Conservation (phyloP, 169 alveolate genomes). For the Cryptosporidium meleagridis region DNA sequence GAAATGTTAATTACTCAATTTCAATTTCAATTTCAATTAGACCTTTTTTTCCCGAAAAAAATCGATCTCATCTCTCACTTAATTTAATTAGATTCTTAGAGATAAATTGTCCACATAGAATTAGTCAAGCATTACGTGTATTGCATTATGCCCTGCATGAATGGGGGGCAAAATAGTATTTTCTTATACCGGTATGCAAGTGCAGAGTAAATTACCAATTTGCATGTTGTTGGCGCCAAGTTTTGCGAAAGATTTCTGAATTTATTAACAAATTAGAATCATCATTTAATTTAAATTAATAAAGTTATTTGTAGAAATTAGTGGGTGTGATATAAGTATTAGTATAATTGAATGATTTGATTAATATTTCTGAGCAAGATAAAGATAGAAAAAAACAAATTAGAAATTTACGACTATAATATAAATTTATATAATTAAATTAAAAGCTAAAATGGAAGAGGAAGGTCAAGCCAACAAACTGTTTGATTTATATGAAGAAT, state of each 20-base stretch:
- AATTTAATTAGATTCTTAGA: too few relatives aligned
- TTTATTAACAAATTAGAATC: too few relatives aligned
- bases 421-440: too few relatives aligned
- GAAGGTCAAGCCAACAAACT: neutral
- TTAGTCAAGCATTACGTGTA: neutral
- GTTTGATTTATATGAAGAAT: conserved; percentile 9
- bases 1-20: neutral
- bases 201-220: neutral
- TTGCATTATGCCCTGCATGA: neutral
- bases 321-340: too few relatives aligned
- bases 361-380: neutral
- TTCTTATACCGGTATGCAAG: neutral
- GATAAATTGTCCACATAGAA: neutral
- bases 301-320: too few relatives aligned
- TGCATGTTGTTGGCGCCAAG: neutral
- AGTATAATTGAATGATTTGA: neutral
- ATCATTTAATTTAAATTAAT: too few relatives aligned
- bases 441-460: neutral
- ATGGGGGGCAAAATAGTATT: neutral
- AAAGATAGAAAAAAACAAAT: neutral
- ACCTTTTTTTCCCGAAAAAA: too few relatives aligned
- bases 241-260: neutral
- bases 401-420: neutral
- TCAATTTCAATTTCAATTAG: too few relatives aligned
- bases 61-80: neutral